phyloP scores from a whole-genome alignment of 2,329 filamentous ascomycete genomes.

The Beauveria sp. region DNA sequence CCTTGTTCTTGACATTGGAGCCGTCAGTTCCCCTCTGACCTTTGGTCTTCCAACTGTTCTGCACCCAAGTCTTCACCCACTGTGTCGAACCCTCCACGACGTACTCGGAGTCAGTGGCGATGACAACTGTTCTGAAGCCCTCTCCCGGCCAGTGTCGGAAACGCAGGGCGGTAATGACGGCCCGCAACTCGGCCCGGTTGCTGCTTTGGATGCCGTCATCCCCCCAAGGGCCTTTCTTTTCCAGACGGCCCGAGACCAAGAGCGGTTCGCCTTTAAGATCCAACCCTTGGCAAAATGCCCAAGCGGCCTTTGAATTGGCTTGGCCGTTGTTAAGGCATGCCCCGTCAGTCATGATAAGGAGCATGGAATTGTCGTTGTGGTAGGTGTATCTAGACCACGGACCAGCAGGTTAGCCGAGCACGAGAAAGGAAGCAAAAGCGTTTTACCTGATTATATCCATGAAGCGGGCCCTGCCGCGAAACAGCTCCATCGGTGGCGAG shows the following conservation, averaged over 20 bases:
- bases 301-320: conserved; percentile 30
- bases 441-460: conserved; percentile 16
- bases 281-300: conserved; percentile 27
- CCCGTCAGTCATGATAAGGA: conserved; percentile 39
- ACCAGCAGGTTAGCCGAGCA: conserved; percentile 3
- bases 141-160: conserved; percentile 37
- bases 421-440: background rate
- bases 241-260: conserved; percentile 28
- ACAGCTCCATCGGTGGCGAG: conserved; percentile 20
- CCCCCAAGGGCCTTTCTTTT: conserved; percentile 35
- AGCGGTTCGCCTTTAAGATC: conserved; percentile 10
- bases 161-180: conserved; percentile 41
- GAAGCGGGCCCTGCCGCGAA: conserved; percentile 14
- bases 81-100: conserved; percentile 37
- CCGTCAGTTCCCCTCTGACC: conserved; percentile 12
- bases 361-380: conserved; percentile 19
- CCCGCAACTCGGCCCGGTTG: conserved; percentile 49
- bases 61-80: conserved; percentile 36
- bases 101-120: conserved; percentile 49
- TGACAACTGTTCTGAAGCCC: conserved; percentile 33
- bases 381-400: conserved; percentile 23
- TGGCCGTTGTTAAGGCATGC: conserved; percentile 37
- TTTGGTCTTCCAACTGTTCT: conserved; percentile 35
- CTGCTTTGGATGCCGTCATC: conserved; percentile 32
- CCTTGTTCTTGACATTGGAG: conserved; percentile 37